These are phyloP conservation scores for Chrysopogon serrulatus DNA, from an alignment of 176 grass and related monocot species.

Conservation along the genomic window DNA sequence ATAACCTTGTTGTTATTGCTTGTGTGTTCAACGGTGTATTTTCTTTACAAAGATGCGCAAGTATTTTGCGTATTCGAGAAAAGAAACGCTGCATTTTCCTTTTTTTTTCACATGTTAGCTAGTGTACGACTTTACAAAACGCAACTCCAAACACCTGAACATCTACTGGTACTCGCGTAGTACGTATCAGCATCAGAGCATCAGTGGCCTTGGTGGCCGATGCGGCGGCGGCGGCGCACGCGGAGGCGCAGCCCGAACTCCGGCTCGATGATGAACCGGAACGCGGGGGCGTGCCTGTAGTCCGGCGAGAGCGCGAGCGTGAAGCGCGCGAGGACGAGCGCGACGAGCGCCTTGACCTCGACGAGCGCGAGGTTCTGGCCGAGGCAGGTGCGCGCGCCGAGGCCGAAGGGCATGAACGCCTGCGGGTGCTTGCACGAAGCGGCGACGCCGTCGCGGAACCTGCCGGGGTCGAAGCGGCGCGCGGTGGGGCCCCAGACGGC, in stretches of 20 bases:
- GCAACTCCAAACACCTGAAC: background rate
- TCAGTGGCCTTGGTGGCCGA: too few species aligned
- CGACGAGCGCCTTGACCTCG: constrained; percentile 61
- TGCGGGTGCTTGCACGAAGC: constrained; percentile 47
- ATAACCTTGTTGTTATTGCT: background rate
- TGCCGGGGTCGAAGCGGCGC: constrained; percentile 28
- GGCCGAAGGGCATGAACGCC: constrained; percentile 62
- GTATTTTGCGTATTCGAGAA: too few species aligned
- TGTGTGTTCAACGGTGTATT: background rate
- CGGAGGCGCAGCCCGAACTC: constrained; percentile 52
- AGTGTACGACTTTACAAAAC: background rate
- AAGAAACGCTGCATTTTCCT: too few species aligned
- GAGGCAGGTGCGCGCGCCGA: constrained; percentile 54
- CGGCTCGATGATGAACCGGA: constrained; percentile 59
- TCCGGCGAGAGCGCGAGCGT: constrained; percentile 36
- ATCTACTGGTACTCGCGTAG: background rate
- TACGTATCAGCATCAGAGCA: background rate
- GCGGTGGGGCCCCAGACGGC: constrained; percentile 33
- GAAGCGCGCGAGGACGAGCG: constrained; percentile 36
- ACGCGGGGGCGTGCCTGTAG: constrained; percentile 50
- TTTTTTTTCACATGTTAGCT: background rate
- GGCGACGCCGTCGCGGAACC: constrained; percentile 43
- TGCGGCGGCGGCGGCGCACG: constrained; percentile 34
- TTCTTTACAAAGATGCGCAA: too few species aligned
- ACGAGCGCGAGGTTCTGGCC: constrained; percentile 58